These are phyloP conservation scores for Candida buenavistaensis DNA, from an alignment of 1,139 yeast species.

Conservation along the genomic window DNA sequence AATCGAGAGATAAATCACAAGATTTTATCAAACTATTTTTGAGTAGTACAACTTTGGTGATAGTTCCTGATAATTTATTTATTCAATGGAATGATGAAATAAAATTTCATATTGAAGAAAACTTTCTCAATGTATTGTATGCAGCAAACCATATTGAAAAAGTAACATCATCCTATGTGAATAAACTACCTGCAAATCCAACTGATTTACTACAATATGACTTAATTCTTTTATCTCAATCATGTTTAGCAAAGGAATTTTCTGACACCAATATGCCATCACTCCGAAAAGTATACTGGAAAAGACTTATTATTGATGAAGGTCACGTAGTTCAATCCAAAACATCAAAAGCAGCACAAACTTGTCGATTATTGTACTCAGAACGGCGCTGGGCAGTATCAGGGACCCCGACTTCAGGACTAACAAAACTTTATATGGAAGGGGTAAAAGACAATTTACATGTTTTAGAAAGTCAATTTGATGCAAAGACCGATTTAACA, in stretches of 20 bases:
- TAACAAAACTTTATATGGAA: constrained; percentile 58
- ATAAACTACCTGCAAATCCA: constrained; percentile 28
- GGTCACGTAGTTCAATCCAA: constrained; percentile 64
- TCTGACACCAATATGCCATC: constrained; percentile 15
- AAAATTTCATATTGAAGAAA: constrained; percentile 49
- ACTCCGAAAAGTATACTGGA: constrained; percentile 56
- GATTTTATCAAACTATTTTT: constrained; percentile 31
- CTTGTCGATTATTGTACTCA: constrained; percentile 49
- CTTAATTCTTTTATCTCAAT: constrained; percentile 50
- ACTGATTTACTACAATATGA: constrained; percentile 45
- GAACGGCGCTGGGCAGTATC: constrained; percentile 75
- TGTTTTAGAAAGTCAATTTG: constrained; percentile 33
- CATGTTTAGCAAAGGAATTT: constrained; percentile 43
- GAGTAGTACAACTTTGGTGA: constrained; percentile 56
- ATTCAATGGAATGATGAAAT: constrained; percentile 67
- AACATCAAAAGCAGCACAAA: constrained; percentile 46
- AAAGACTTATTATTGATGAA: constrained; percentile 69
- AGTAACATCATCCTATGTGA: constrained; percentile 18
- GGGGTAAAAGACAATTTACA: constrained; percentile 32
- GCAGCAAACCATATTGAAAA: constrained; percentile 34
- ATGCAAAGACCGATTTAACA: constrained; percentile 48
- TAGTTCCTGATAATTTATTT: constrained; percentile 66
- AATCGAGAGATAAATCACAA: background rate
- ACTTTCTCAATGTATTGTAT: constrained; percentile 34
- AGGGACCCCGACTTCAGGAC: constrained; percentile 74